Percentiles rank a stretch among this genome's conserved stretches.
These are phyloP conservation scores for Phaffomyces antillensis DNA, from an alignment of 805 yeast genomes.

Conservation along the genomic window DNA sequence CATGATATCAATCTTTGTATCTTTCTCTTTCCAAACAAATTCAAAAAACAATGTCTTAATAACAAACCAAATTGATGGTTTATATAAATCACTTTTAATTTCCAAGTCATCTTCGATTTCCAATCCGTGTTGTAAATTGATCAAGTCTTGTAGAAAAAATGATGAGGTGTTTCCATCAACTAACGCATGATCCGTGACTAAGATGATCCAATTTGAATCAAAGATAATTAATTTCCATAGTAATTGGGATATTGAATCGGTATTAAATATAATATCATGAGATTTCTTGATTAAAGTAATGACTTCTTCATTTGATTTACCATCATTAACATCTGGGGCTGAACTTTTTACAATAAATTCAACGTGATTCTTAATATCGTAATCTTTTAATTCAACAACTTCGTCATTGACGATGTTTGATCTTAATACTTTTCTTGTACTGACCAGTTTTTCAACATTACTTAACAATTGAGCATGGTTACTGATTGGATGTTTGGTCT, in stretches of 20 bases:
- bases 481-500: neutral
- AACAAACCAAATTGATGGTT: slow-evolving; percentile 2
- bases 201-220: slow-evolving; percentile 2
- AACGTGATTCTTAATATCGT: neutral
- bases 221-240: slow-evolving; percentile 6
- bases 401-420: neutral
- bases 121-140: neutral
- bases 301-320: neutral
- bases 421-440: neutral
- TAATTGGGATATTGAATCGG: neutral
- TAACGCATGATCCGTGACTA: slow-evolving; percentile 4
- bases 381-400: neutral
- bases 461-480: neutral
- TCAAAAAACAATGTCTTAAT: neutral
- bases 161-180: slow-evolving; percentile 4
- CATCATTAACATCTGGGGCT: too few species aligned
- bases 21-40: neutral
- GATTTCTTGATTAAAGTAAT: neutral
- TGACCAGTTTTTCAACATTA: neutral
- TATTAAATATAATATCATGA: neutral
- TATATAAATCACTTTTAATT: neutral
- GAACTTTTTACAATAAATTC: neutral
- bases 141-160: slow-evolving; percentile 5
- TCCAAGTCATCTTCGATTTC: slow-evolving; percentile 6
- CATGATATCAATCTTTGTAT: too few species aligned